Conservation (phyloP, 768 basidiomycete species). For the Hericium erinaceus region DNA sequence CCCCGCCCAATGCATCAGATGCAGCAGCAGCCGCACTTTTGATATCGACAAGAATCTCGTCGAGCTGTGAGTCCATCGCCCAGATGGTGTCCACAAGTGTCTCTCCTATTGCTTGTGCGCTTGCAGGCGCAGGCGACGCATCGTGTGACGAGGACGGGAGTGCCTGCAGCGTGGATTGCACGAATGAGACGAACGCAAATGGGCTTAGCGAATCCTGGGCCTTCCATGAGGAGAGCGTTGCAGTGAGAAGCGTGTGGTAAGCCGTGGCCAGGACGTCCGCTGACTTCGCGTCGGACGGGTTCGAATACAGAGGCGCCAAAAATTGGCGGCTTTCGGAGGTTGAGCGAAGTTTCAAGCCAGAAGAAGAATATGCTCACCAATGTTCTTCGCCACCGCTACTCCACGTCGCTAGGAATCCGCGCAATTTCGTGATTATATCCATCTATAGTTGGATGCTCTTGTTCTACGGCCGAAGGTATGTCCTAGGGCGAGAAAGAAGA, state of each 20-base stretch:
- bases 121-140: conserved; percentile 27
- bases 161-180: conserved; percentile 47
- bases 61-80: conserved; percentile 70
- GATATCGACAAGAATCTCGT: conserved; percentile 53
- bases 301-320: conserved; percentile 50
- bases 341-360: neutral
- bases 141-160: conserved; percentile 60
- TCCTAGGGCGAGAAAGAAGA: neutral
- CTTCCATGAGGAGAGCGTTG: conserved; percentile 49
- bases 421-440: conserved; percentile 9
- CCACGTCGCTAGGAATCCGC: conserved; percentile 11
- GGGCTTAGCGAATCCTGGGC: conserved; percentile 37
- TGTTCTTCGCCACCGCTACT: conserved; percentile 8
- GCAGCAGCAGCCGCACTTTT: conserved; percentile 25
- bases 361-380: conserved; percentile 6
- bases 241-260: conserved; percentile 60
- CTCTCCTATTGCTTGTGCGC: conserved; percentile 48
- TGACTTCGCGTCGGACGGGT: conserved; percentile 41
- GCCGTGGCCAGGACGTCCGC: conserved; percentile 52
- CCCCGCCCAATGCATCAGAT: conserved; percentile 6
- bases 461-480: too few relatives aligned
- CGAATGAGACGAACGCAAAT: conserved; percentile 48
- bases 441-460: neutral
- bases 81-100: conserved; percentile 72
- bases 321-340: conserved; percentile 44